Conservation (phyloP, 2,329 filamentous ascomycete species). For the Teratosphaeria zuluensis region DNA sequence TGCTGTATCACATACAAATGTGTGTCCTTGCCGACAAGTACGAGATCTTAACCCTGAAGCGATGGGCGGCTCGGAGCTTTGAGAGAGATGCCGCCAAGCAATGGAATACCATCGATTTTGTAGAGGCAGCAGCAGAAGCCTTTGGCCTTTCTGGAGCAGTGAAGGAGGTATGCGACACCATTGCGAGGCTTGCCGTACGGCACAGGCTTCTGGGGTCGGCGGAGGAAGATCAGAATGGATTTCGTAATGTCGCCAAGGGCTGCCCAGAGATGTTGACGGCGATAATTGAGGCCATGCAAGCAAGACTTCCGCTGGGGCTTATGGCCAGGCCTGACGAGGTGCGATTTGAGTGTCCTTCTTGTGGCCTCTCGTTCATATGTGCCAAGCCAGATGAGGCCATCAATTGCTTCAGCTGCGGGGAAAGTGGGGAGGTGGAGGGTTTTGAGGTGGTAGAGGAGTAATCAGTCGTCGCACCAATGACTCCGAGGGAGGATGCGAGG, state of each 20-base stretch:
- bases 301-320: no score
- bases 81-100: background rate
- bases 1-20: background rate
- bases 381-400: no score
- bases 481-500: no score
- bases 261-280: background rate
- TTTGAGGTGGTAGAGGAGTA: no score
- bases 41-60: background rate
- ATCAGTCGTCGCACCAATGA: no score
- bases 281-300: background rate
- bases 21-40: slow-evolving; percentile 2
- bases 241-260: background rate
- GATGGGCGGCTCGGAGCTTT: background rate
- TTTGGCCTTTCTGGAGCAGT: background rate
- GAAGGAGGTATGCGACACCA: background rate
- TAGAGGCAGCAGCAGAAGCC: background rate
- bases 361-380: no score
- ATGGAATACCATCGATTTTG: background rate
- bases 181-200: background rate
- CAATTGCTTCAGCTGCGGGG: no score
- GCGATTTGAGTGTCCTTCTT: no score
- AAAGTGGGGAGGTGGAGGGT: no score
- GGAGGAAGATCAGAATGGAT: background rate
- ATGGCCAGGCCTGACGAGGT: no score
- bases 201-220: background rate